phyloP scores from a whole-genome alignment of 768 basidiomycete species.

The Trametes coccinea region DNA sequence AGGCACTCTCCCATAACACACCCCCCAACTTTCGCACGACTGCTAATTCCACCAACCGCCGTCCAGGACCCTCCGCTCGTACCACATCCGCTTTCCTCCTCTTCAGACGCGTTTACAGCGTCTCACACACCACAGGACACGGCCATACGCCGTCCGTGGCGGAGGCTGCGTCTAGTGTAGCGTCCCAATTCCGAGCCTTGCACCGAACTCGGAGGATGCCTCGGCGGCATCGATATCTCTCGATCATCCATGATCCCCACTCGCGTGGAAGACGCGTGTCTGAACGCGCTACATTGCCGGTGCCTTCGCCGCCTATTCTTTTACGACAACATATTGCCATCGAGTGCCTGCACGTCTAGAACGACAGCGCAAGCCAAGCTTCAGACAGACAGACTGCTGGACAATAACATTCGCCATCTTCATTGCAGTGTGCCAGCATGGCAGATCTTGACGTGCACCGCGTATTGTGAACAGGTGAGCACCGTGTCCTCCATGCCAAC shows the following conservation, averaged over 20 bases:
- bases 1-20: constrained; percentile 7
- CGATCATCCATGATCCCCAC: constrained; percentile 1
- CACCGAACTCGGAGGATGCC: neutral
- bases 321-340: neutral
- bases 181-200: constrained; percentile 7
- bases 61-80: neutral
- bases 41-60: neutral
- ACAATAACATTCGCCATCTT: too few relatives aligned
- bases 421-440: neutral
- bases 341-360: constrained; percentile 6
- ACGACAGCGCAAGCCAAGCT: neutral
- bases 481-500: neutral
- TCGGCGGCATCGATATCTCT: constrained; percentile 9
- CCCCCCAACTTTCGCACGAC: constrained; percentile 24
- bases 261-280: constrained; percentile 11
- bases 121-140: neutral
- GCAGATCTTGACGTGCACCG: neutral
- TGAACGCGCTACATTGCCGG: neutral
- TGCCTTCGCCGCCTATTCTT: neutral
- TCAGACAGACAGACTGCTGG: too few relatives aligned
- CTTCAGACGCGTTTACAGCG: neutral
- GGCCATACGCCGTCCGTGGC: neutral
- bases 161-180: neutral
- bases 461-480: neutral
- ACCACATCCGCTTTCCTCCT: constrained; percentile 2